Percentiles rank a stretch among this genome's conserved stretches.
Conservation (phyloP, 345 rosid genomes). For the Rhizophora mangle region DNA sequence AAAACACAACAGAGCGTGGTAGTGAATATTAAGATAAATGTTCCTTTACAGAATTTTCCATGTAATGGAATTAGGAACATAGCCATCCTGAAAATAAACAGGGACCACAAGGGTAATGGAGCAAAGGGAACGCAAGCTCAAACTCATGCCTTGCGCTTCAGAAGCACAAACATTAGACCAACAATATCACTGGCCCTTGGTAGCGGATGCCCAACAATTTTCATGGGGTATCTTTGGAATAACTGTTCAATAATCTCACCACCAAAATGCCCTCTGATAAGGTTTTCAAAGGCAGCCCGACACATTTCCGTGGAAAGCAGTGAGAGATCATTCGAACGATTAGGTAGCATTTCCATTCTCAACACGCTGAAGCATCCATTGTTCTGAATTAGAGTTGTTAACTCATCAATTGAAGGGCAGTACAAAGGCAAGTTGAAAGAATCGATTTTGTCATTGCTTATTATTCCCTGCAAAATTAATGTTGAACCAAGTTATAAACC, state of each 20-base stretch:
- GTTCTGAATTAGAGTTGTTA: not conserved
- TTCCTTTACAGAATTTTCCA: too few relatives aligned
- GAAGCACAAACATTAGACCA: not conserved
- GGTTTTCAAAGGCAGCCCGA: slow-evolving; percentile 3
- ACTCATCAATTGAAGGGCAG: slow-evolving; percentile 13
- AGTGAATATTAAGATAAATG: too few relatives aligned
- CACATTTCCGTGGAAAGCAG: not conserved
- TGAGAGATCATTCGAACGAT: too few relatives aligned
- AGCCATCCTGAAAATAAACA: not conserved
- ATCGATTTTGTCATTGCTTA: not conserved
- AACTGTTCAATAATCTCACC: slow-evolving; percentile 1
- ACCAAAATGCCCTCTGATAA: not conserved
- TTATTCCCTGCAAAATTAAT: not conserved
- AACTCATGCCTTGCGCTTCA: slow-evolving; percentile 8
- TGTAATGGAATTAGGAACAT: too few relatives aligned
- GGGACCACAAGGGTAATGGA: not conserved
- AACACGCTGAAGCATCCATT: not conserved
- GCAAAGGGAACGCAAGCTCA: too few relatives aligned
- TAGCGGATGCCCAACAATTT: not conserved
- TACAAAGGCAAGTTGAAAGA: not conserved
- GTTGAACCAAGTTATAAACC: too few relatives aligned
- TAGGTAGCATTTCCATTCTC: not conserved
- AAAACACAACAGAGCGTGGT: too few relatives aligned
- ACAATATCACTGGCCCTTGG: not conserved
- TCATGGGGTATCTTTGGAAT: not conserved